Percentiles rank a stretch among this genome's conserved stretches.
These are phyloP conservation scores for Trametes versicolor DNA, from an alignment of 1,284 basidiomycete genomes.

Conservation along the genomic window DNA sequence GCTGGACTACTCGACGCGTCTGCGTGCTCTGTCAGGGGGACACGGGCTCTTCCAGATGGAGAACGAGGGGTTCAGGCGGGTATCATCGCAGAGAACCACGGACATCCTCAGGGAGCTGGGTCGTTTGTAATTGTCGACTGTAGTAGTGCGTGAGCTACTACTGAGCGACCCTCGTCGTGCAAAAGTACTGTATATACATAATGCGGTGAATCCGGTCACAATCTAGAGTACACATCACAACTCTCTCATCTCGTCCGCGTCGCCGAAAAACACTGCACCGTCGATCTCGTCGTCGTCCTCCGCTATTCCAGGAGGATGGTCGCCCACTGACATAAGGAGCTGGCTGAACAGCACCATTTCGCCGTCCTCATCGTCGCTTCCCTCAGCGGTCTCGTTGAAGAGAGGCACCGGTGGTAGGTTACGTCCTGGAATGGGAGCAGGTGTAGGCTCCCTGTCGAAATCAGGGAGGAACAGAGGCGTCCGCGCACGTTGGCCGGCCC, in stretches of 20 bases:
- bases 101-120: conserved; percentile 84
- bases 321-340: conserved; percentile 66
- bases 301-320: conserved; percentile 59
- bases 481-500: conserved; percentile 44
- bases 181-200: conserved; percentile 8
- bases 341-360: conserved; percentile 81
- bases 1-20: conserved; percentile 81
- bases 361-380: conserved; percentile 53
- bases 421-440: conserved; percentile 45
- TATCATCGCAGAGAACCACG: conserved; percentile 63
- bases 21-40: conserved; percentile 85
- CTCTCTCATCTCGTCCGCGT: conserved; percentile 78
- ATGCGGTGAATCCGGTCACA: conserved; percentile 7
- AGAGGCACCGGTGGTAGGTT: conserved; percentile 54
- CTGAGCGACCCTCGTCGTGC: not conserved
- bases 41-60: conserved; percentile 85
- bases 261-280: conserved; percentile 76
- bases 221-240: conserved; percentile 48
- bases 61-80: conserved; percentile 77
- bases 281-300: conserved; percentile 84
- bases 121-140: conserved; percentile 51
- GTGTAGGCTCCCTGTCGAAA: conserved; percentile 54
- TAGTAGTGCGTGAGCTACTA: not conserved
- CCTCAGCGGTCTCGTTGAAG: conserved; percentile 50
- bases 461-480: conserved; percentile 79